Conservation (phyloP, 2,329 filamentous ascomycete species). For the Lecanosticta acicola region DNA sequence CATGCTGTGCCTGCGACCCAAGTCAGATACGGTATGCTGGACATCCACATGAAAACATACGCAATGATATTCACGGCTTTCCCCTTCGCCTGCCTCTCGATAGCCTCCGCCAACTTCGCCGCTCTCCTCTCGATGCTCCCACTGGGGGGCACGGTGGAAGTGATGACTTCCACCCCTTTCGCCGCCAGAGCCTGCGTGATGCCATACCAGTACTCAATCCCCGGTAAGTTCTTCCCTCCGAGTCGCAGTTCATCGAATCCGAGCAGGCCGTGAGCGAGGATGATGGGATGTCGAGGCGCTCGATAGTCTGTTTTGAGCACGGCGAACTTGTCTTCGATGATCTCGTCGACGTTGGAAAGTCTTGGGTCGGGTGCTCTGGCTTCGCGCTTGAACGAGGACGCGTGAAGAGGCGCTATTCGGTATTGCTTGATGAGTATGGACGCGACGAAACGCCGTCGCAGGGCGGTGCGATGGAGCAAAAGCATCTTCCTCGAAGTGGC, state of each 20-base stretch:
- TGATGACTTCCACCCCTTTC: slow-evolving; percentile 57
- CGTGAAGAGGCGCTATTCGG: slow-evolving; percentile 2
- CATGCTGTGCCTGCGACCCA: slow-evolving; percentile 16
- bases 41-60: too few species aligned
- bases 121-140: slow-evolving; percentile 56
- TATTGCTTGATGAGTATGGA: background rate
- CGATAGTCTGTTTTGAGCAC: slow-evolving; percentile 52
- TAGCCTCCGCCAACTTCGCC: slow-evolving; percentile 48
- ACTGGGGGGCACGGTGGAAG: slow-evolving; percentile 54
- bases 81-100: slow-evolving; percentile 55
- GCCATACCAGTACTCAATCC: slow-evolving; percentile 60
- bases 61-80: slow-evolving; percentile 61
- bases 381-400: background rate
- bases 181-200: slow-evolving; percentile 54
- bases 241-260: slow-evolving; percentile 58
- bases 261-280: slow-evolving; percentile 60
- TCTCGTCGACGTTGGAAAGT: slow-evolving; percentile 16
- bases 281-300: slow-evolving; percentile 52
- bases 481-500: background rate
- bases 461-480: background rate
- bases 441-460: background rate
- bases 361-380: slow-evolving; percentile 17
- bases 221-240: slow-evolving; percentile 49
- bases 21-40: too few species aligned
- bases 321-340: slow-evolving; percentile 54